Evolutionary conservation across 179 eudicot genomes (phyloP), one percentile per base, ranked within the genome.

Genomic region (Gypsophila paniculata): DNA sequence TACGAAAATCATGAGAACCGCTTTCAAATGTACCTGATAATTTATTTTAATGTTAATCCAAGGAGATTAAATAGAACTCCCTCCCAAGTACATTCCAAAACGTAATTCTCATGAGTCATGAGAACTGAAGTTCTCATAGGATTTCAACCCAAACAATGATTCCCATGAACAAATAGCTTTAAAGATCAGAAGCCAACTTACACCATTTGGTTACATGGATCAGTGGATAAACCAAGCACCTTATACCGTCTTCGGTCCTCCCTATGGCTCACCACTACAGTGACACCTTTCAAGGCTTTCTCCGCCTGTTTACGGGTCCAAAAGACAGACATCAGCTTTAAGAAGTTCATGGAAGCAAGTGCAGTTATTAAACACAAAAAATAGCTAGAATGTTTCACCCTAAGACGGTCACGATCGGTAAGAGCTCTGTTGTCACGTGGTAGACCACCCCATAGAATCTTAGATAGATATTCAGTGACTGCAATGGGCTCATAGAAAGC

Each of bases 201-300:
- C 76, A 54, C 61, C 46, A 65, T 25, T 39, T 26, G 13, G 23
- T 26, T 17, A 22, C 71, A 65, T 39, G 76, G 65, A 17, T 55
- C 12, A 55, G 29, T 65, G 69, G 76, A 65, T 42, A 65, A 57
- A 42, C 71, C 76, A 17, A 65, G 34, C 51, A 74, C 71, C 57
- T 74, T 74, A 46, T 62, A 62, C 39, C 64, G 42, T 26, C 64
- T 34, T 36, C 39, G 59, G 62, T 29, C 38, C 6, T 26, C 70
- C 70, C 68, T 39, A 14, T 73, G 76, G 21, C 14, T 39, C 13
- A 19, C 34, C 54, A 52, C 76, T 13, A 73, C 36, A 4, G 71
- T 64, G 42, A 65, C 70, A 0, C 76, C 71, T 39, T 54, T 53
- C 49, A 73, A 54, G 15, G 39, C 53, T 65, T 25, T 54, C 54